A percentile compares a stretch with the other conserved stretches of the same genome.
Evolutionary conservation across 2,329 filamentous ascomycete species (phyloP).

Genomic region (Clonostachys solani): DNA sequence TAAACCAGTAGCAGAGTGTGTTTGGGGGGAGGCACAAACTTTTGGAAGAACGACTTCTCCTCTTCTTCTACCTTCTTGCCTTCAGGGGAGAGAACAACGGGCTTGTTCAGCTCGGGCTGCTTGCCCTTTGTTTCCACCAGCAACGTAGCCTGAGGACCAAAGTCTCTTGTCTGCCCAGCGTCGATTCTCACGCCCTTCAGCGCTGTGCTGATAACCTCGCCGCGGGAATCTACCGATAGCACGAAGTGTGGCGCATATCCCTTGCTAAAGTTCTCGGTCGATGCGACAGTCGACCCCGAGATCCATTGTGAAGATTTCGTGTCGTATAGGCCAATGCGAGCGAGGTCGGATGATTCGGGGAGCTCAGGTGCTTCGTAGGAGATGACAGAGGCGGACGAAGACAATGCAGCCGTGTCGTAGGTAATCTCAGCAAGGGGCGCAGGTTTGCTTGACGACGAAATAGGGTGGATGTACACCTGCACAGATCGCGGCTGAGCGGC

Average conservation of each 20-base stretch:
- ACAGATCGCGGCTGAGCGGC: conserved; percentile 36
- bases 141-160: conserved; percentile 55
- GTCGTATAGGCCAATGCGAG: conserved; percentile 57
- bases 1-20: neutral
- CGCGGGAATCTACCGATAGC: conserved; percentile 41
- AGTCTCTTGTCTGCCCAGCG: conserved; percentile 60
- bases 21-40: conserved; percentile 38
- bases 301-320: conserved; percentile 38
- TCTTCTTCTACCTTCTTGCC: conserved; percentile 52
- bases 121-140: conserved; percentile 41
- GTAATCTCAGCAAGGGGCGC: conserved; percentile 49
- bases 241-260: conserved; percentile 55
- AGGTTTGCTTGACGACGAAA: conserved; percentile 28
- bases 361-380: conserved; percentile 55
- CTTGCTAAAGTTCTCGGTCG: conserved; percentile 54
- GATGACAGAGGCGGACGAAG: conserved; percentile 36
- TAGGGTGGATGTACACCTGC: conserved; percentile 50
- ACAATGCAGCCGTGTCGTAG: conserved; percentile 43
- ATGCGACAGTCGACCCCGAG: conserved; percentile 51
- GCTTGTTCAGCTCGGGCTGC: conserved; percentile 58
- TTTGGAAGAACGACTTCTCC: conserved; percentile 64
- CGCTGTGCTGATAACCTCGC: conserved; percentile 43
- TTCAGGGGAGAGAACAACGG: conserved; percentile 56
- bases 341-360: conserved; percentile 35
- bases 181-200: conserved; percentile 56